These are phyloP conservation scores for Moelleriella libera DNA, from an alignment of 2,329 filamentous ascomycete genomes.

Conservation along the genomic window DNA sequence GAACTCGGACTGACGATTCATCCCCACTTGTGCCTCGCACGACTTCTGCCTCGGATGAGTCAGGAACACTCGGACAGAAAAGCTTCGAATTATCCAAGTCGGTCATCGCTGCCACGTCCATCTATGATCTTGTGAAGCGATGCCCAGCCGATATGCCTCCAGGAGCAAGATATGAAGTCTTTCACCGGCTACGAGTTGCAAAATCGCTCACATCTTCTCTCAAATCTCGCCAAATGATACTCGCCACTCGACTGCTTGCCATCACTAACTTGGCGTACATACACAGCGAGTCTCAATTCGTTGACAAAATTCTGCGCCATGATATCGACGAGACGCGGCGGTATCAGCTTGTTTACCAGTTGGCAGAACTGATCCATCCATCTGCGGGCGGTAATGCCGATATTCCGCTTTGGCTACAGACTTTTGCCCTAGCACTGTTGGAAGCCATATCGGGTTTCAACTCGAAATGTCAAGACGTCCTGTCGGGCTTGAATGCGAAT, in stretches of 20 bases:
- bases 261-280: constrained; percentile 88
- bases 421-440: constrained; percentile 65
- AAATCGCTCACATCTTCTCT: constrained; percentile 58
- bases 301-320: constrained; percentile 72
- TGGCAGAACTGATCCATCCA: constrained; percentile 83
- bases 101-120: constrained; percentile 33
- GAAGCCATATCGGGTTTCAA: constrained; percentile 77
- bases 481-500: constrained; percentile 82
- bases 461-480: constrained; percentile 64
- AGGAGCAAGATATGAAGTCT: constrained; percentile 65
- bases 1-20: constrained; percentile 25
- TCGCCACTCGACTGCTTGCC: constrained; percentile 71
- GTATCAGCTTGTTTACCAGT: constrained; percentile 80
- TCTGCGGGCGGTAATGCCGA: constrained; percentile 52
- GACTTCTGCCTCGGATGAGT: constrained; percentile 21
- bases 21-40: constrained; percentile 35
- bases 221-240: constrained; percentile 56
- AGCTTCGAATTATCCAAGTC: constrained; percentile 51
- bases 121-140: constrained; percentile 42
- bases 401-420: constrained; percentile 66
- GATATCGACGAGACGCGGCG: constrained; percentile 82
- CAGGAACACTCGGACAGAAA: constrained; percentile 31
- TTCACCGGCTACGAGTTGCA: constrained; percentile 73
- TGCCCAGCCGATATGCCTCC: constrained; percentile 53
- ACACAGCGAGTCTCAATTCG: constrained; percentile 67